Percentiles rank a stretch among this genome's conserved stretches.
Conservation (phyloP, 177 flowering plant species). For the Vitis hybrid region DNA sequence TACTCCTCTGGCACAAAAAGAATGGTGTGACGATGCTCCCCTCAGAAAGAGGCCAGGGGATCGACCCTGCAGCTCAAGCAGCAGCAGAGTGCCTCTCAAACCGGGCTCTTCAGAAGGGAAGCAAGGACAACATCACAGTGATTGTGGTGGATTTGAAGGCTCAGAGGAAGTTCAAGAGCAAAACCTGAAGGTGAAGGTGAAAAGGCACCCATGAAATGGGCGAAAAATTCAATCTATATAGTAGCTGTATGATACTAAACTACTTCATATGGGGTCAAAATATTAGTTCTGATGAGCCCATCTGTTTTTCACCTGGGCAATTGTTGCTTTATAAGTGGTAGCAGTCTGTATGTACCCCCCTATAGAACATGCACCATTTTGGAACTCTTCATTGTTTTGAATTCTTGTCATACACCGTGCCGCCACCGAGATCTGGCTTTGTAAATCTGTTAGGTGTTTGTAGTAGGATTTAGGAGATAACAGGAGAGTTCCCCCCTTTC, state of each 20-base stretch:
- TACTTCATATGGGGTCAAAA: slow-evolving; percentile 10
- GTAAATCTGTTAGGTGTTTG: slow-evolving; percentile 39
- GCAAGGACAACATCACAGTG: slow-evolving; percentile 81
- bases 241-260: not conserved
- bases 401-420: slow-evolving; percentile 21
- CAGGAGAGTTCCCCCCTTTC: slow-evolving; percentile 6
- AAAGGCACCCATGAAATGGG: not conserved
- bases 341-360: slow-evolving; percentile 25
- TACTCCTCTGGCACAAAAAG: slow-evolving; percentile 88
- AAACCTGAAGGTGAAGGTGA: slow-evolving; percentile 23
- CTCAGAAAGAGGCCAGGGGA: slow-evolving; percentile 56
- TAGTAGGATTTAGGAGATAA: slow-evolving; percentile 20
- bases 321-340: slow-evolving; percentile 19
- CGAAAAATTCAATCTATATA: too few relatives aligned
- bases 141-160: slow-evolving; percentile 85
- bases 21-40: slow-evolving; percentile 41
- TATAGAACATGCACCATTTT: slow-evolving; percentile 28
- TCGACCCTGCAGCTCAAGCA: slow-evolving; percentile 86
- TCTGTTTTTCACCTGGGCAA: slow-evolving; percentile 44
- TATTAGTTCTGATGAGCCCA: slow-evolving; percentile 27
- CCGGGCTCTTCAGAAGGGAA: slow-evolving; percentile 82
- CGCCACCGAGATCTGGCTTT: slow-evolving; percentile 24
- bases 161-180: slow-evolving; percentile 77
- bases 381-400: slow-evolving; percentile 21
- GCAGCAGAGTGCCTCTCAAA: slow-evolving; percentile 83